Evolutionary conservation across 2,329 filamentous ascomycete species (phyloP), one percentile per base, ranked within the genome.

Genomic region (Akanthomyces uredinophilus): DNA sequence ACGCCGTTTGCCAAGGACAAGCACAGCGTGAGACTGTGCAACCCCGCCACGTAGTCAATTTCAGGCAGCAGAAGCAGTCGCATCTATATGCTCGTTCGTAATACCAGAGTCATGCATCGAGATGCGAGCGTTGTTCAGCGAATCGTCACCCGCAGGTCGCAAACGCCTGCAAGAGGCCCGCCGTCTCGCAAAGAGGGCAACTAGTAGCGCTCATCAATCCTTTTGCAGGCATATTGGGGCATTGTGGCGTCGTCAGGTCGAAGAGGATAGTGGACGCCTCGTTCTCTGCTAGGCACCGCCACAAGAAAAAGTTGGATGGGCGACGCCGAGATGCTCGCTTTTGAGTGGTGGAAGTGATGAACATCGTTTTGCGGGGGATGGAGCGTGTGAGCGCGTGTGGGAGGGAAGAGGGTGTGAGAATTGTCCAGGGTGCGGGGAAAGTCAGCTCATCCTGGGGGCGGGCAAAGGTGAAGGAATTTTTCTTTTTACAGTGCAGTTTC

Each of bases 231-330:
- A 22, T 8, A 22, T 20, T 11, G 37, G 22, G 11, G 11, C 37
- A 11, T 41, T 24, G 29, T 7, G n/a, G 29, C 32, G 50, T 39
- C 14, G 49, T 20, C 27, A 5, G 14, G 37, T 39, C 37, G 14
- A 47, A 47, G n/a, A 37, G 27, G 6, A 37, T 47, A 57, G 39
- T 24, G 41, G 41, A 57, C 54, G 54, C 54, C 54, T 57, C 54
- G 43, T 37, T 22, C 7, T 49, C 8, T 47, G 6, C 11, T 16
- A 35, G 43, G 43, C 43, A 43, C 43, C 54, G 54, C 54, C 43
- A 57, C 54, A 27, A 55, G 27, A 13, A 11, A 39, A 32, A 39
- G 24, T 16, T 20, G n/a, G 39, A 55, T 55, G 20, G 20, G 43
- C 20, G 49, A 20, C 13, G 49, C 27, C 8, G 49, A 35, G 49